Evolutionary conservation across 306 rosid genomes (phyloP).

Genomic region (Ormosia semicastrata): DNA sequence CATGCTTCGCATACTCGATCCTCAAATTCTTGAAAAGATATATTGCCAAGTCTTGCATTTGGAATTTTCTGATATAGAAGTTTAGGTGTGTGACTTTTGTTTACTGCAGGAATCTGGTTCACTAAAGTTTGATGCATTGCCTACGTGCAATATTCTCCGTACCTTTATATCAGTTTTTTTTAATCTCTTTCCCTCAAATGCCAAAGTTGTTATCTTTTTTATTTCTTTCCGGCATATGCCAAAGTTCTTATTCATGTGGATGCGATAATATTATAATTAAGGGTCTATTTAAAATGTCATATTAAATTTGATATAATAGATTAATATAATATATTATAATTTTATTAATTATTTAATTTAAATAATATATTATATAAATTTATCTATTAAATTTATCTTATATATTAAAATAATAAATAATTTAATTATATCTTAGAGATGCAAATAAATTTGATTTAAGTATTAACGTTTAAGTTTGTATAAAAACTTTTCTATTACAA

Average conservation of each 20-base stretch:
- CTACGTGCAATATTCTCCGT: conserved; percentile 11
- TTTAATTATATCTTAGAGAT: too few relatives aligned
- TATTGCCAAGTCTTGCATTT: conserved; percentile 9
- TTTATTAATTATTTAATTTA: too few relatives aligned
- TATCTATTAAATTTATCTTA: too few relatives aligned
- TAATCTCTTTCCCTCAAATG: background rate
- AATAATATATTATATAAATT: too few relatives aligned
- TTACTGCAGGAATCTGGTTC: background rate
- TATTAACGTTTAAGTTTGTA: too few relatives aligned
- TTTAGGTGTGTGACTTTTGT: background rate
- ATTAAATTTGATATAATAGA: too few relatives aligned
- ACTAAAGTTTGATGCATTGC: background rate
- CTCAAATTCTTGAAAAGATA: background rate
- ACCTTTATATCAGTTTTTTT: background rate
- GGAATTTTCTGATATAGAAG: background rate
- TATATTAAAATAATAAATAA: too few relatives aligned
- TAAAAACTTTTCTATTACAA: too few relatives aligned
- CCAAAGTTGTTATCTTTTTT: background rate
- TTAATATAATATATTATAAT: too few relatives aligned
- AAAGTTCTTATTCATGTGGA: background rate
- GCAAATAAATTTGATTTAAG: too few relatives aligned
- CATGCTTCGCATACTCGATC: background rate
- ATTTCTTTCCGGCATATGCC: background rate
- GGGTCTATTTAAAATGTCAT: too few relatives aligned
- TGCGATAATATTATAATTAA: background rate